Base-by-base conservation (phyloP, 2,329 filamentous ascomycete species). In the Stenocarpella maydis region DNA sequence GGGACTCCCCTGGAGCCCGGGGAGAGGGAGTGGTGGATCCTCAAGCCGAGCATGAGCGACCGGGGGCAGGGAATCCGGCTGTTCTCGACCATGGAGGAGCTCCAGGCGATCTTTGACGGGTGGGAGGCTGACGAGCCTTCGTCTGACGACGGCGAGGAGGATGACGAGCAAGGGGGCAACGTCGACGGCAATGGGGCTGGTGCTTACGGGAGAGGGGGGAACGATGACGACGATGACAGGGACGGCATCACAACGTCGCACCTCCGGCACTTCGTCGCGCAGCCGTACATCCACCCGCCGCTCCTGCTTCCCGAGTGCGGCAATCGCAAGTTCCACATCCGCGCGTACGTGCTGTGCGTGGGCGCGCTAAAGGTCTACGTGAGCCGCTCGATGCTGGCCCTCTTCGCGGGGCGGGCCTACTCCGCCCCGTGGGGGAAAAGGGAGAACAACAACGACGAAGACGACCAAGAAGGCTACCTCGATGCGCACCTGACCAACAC, bases 21-120 rank as follows among this genome's bases (percentile, higher is more conserved):
- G 37, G 82, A 86, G 50, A 86, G 87, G 70, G 90, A 97, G 78
- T 99, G 95, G 95, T 99, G 96, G 96, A 98, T 99, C 73, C 80
- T 99, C 70, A 99, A 99, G 81, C 95, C 96, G 0, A 92, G 95
- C 10, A 98, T 99, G 96, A 97, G 94, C 79, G 96, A 99, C 78
- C 88, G 95, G 28, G 96, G 95, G 0, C 95, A 98, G 78, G 96
- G 96, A 1, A 98, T 99, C 69, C 84, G 93, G 47, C 83, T 99
- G 0, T 99, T 99, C 79, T 92, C 89, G 75, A 93, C 90, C 2
- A 92, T 96, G 83, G 90, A 91, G 68, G 91, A 97, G 77, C 82
- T 99, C n/a, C 91, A 92, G 71, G 86, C 78, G 17, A 96, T 99
- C 66, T 99, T 98, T 76, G 94, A 98, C 74, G 91, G 88, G 68